These are phyloP conservation scores for Ophiorrhiza pumila DNA, from an alignment of 257 asterid species.

Conservation along the genomic window DNA sequence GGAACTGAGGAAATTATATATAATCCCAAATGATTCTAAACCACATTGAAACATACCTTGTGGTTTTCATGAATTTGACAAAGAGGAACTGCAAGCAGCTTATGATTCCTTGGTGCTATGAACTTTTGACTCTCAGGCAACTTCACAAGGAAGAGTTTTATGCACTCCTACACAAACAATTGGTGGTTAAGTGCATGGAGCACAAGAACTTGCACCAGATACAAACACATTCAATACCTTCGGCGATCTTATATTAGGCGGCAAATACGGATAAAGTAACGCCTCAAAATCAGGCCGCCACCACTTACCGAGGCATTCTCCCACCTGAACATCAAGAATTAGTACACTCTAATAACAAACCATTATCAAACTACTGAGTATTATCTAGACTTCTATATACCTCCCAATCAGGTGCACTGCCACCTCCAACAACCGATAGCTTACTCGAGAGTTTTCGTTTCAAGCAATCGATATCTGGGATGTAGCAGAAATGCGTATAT, in stretches of 20 bases:
- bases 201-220: slow-evolving; percentile 17
- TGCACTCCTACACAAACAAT: slow-evolving; percentile 66
- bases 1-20: not conserved
- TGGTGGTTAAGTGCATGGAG: not conserved
- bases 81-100: slow-evolving; percentile 79
- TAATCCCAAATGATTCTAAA: not conserved
- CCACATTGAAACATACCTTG: slow-evolving; percentile 38
- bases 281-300: slow-evolving; percentile 79
- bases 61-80: slow-evolving; percentile 59
- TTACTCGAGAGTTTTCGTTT: slow-evolving; percentile 81
- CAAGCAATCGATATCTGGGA: slow-evolving; percentile 68
- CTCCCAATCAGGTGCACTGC: slow-evolving; percentile 69
- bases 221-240: slow-evolving; percentile 39
- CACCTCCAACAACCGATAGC: slow-evolving; percentile 54
- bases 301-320: slow-evolving; percentile 91
- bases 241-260: slow-evolving; percentile 60
- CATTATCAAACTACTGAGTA: not conserved
- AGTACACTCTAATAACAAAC: slow-evolving; percentile 7
- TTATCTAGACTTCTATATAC: slow-evolving; percentile 30
- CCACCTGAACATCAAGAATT: slow-evolving; percentile 45
- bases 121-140: slow-evolving; percentile 74
- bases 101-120: slow-evolving; percentile 60
- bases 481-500: slow-evolving; percentile 1
- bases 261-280: slow-evolving; percentile 53
- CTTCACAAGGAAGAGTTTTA: slow-evolving; percentile 73